phyloP scores from a whole-genome alignment of 441 rosid species.

The Daphne laureola region DNA sequence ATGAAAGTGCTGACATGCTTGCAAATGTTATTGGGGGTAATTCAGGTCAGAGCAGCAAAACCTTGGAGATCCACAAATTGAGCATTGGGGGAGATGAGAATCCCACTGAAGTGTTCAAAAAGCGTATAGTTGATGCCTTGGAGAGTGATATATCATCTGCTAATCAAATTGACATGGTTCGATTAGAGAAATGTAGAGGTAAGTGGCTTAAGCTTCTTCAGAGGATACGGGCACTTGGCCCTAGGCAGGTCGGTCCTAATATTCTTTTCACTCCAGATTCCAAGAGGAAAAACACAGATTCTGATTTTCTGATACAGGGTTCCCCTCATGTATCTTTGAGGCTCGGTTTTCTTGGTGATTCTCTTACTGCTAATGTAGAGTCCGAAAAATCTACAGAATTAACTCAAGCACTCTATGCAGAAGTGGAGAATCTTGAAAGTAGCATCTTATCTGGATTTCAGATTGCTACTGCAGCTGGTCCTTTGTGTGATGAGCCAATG shows the following conservation, averaged over 20 bases:
- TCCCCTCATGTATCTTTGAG: slow-evolving; percentile 63
- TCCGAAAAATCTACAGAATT: slow-evolving; percentile 23
- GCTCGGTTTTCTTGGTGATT: slow-evolving; percentile 51
- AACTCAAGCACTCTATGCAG: slow-evolving; percentile 27
- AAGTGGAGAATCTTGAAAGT: slow-evolving; percentile 67
- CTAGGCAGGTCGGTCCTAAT: slow-evolving; percentile 87
- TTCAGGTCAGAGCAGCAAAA: slow-evolving; percentile 36
- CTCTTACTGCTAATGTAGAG: slow-evolving; percentile 17
- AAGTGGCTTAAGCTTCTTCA: slow-evolving; percentile 64
- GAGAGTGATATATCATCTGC: slow-evolving; percentile 40
- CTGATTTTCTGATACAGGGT: slow-evolving; percentile 49
- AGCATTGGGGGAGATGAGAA: slow-evolving; percentile 30
- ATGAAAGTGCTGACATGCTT: slow-evolving; percentile 67
- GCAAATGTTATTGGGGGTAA: slow-evolving; percentile 64
- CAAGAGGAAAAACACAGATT: slow-evolving; percentile 26
- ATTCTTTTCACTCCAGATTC: slow-evolving; percentile 72
- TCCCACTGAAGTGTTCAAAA: slow-evolving; percentile 49
- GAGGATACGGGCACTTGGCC: slow-evolving; percentile 95
- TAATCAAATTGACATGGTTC: slow-evolving; percentile 52
- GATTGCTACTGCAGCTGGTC: slow-evolving; percentile 81
- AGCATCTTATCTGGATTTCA: slow-evolving; percentile 82
- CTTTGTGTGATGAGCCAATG: slow-evolving; percentile 88
- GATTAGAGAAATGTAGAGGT: slow-evolving; percentile 47
- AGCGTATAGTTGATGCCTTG: slow-evolving; percentile 45
- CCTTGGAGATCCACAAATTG: slow-evolving; percentile 33